A percentile compares a stretch with the other conserved stretches of the same genome.
phyloP scores from a whole-genome alignment of 1,139 yeast genomes.

The Saccharomyces hybrid region DNA sequence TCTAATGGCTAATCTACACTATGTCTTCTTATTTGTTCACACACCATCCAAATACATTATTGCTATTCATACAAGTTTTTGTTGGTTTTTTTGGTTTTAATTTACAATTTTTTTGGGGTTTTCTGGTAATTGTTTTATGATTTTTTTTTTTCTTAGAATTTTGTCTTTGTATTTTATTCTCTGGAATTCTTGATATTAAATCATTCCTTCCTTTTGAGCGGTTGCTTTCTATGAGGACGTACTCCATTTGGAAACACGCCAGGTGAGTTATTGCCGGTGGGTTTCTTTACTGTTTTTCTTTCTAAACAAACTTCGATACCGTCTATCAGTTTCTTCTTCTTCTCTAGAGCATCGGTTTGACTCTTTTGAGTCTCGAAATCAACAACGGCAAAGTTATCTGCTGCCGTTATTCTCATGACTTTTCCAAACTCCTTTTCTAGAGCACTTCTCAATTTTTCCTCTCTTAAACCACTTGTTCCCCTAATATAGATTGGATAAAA shows the following conservation, averaged over 20 bases:
- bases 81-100: background rate
- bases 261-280: background rate
- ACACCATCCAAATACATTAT: background rate
- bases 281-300: constrained; percentile 24
- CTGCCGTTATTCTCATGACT: constrained; percentile 24
- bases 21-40: background rate
- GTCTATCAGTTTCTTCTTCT: constrained; percentile 19
- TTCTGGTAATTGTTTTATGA: background rate
- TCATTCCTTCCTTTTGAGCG: constrained; percentile 9
- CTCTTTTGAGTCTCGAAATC: constrained; percentile 28
- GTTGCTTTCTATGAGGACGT: constrained; percentile 4
- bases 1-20: background rate
- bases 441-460: constrained; percentile 20
- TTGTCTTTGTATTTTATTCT: background rate
- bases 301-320: constrained; percentile 21
- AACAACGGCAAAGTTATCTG: constrained; percentile 29
- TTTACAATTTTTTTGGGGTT: background rate
- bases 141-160: background rate
- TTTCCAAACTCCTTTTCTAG: constrained; percentile 26
- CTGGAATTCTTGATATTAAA: background rate
- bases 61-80: background rate
- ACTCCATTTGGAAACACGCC: constrained; percentile 2
- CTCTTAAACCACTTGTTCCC: constrained; percentile 24
- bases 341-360: constrained; percentile 28
- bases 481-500: constrained; percentile 27